Percentiles rank a stretch among this genome's conserved stretches.
Evolutionary conservation across 768 basidiomycete species (phyloP).

Genomic region (Fibroporia radiculosa): DNA sequence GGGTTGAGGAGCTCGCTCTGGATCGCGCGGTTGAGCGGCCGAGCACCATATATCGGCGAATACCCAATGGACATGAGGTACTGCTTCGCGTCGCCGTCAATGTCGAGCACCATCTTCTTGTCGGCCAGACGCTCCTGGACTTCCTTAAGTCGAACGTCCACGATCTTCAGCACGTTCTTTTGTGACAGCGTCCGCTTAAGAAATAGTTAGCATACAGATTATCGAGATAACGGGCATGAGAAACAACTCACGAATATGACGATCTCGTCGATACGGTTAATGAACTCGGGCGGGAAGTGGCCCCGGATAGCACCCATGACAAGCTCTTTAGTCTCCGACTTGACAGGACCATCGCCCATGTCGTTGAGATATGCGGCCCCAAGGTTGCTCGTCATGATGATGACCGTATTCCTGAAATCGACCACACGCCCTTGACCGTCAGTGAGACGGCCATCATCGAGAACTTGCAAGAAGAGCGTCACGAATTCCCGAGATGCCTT

Average conservation of each 20-base stretch:
- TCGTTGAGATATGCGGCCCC: slow-evolving; percentile 74
- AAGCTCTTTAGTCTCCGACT: slow-evolving; percentile 44
- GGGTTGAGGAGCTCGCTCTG: slow-evolving; percentile 92
- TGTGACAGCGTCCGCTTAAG: slow-evolving; percentile 71
- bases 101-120: slow-evolving; percentile 71
- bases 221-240: neutral
- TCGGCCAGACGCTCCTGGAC: slow-evolving; percentile 74
- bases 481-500: slow-evolving; percentile 78
- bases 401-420: slow-evolving; percentile 86
- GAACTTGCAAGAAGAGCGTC: slow-evolving; percentile 71
- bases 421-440: slow-evolving; percentile 89
- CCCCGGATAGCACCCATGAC: slow-evolving; percentile 75
- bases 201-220: slow-evolving; percentile 24
- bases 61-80: slow-evolving; percentile 74
- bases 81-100: slow-evolving; percentile 70
- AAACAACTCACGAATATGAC: slow-evolving; percentile 55
- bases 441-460: slow-evolving; percentile 88
- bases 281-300: slow-evolving; percentile 90
- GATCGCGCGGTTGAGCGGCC: slow-evolving; percentile 86
- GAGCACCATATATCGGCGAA: slow-evolving; percentile 80
- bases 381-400: slow-evolving; percentile 92
- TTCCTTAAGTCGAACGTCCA: slow-evolving; percentile 82
- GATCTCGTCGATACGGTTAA: slow-evolving; percentile 85
- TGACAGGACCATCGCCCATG: slow-evolving; percentile 64
- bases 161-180: slow-evolving; percentile 72